These are phyloP conservation scores for Proliferodiscus dingleyae DNA, from an alignment of 2,329 filamentous ascomycete genomes.

Conservation along the genomic window DNA sequence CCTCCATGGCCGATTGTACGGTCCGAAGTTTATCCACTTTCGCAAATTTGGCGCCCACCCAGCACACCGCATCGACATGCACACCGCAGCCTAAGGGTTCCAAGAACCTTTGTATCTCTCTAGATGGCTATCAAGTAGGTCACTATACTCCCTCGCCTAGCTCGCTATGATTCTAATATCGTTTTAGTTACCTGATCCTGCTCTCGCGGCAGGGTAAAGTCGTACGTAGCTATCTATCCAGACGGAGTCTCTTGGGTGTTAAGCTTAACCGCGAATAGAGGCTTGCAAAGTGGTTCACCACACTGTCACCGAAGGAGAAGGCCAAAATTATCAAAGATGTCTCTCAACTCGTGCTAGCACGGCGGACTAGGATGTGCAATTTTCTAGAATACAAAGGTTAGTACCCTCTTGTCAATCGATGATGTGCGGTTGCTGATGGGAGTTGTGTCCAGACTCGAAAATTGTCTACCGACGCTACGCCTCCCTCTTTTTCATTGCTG, in stretches of 20 bases:
- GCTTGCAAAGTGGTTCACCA: slow-evolving; percentile 99
- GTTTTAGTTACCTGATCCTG: slow-evolving; percentile 84
- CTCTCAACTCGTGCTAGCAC: slow-evolving; percentile 90
- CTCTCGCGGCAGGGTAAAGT: slow-evolving; percentile 99
- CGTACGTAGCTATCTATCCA: slow-evolving; percentile 52
- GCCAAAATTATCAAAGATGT: slow-evolving; percentile 99
- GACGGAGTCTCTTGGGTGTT: slow-evolving; percentile 9
- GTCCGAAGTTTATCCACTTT: no score
- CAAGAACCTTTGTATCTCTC: slow-evolving; percentile 11
- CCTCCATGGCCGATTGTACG: no score
- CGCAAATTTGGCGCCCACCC: background rate
- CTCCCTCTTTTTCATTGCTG: slow-evolving; percentile 98
- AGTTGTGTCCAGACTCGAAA: slow-evolving; percentile 70
- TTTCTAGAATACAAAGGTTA: slow-evolving; percentile 98
- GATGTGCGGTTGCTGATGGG: slow-evolving; percentile 13
- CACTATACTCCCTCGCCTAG: background rate
- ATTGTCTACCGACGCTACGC: slow-evolving; percentile 98
- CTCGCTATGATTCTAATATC: slow-evolving; percentile 18
- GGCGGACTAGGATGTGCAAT: slow-evolving; percentile 98
- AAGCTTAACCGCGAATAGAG: slow-evolving; percentile 54
- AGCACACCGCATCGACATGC: slow-evolving; percentile 5
- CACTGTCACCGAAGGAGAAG: slow-evolving; percentile 94
- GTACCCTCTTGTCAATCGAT: slow-evolving; percentile 8
- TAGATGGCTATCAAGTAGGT: slow-evolving; percentile 49
- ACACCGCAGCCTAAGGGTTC: background rate